These are phyloP conservation scores for Kwoniella shivajii DNA, from an alignment of 1,284 basidiomycete genomes.

Conservation along the genomic window DNA sequence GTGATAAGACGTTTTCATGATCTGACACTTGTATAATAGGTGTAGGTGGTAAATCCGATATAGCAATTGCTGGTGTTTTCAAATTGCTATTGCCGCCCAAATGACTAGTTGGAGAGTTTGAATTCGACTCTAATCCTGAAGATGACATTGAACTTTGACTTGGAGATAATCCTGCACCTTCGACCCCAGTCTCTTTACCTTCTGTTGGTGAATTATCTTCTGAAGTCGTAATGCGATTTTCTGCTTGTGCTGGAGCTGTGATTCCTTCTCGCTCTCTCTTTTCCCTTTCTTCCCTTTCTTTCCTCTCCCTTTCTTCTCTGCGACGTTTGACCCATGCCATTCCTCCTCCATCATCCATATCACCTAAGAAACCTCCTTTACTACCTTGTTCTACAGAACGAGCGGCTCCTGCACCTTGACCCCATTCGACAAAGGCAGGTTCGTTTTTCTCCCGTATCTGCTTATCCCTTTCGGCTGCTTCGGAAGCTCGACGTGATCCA, in stretches of 20 bases:
- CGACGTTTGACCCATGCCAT: constrained; percentile 53
- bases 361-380: constrained; percentile 23
- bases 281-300: constrained; percentile 31
- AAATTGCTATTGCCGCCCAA: constrained; percentile 5
- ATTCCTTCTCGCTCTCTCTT: constrained; percentile 11
- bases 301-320: constrained; percentile 45
- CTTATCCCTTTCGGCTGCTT: constrained; percentile 38
- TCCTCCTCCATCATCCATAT: constrained; percentile 52
- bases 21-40: constrained; percentile 35
- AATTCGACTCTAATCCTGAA: constrained; percentile 3
- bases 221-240: not conserved
- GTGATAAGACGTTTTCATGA: not conserved
- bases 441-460: constrained; percentile 33
- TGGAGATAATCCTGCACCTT: constrained; percentile 13
- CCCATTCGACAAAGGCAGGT: constrained; percentile 54
- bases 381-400: not conserved
- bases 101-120: no score
- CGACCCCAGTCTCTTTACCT: not conserved
- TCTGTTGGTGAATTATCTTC: not conserved
- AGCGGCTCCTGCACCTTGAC: constrained; percentile 22
- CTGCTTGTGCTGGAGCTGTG: not conserved
- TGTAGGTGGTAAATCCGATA: constrained; percentile 27
- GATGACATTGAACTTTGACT: constrained; percentile 12
- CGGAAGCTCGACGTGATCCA: constrained; percentile 45
- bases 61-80: constrained; percentile 25